Evolutionary conservation across 1,139 yeast species (phyloP).

Genomic region (Meyerozyma smithsonii): DNA sequence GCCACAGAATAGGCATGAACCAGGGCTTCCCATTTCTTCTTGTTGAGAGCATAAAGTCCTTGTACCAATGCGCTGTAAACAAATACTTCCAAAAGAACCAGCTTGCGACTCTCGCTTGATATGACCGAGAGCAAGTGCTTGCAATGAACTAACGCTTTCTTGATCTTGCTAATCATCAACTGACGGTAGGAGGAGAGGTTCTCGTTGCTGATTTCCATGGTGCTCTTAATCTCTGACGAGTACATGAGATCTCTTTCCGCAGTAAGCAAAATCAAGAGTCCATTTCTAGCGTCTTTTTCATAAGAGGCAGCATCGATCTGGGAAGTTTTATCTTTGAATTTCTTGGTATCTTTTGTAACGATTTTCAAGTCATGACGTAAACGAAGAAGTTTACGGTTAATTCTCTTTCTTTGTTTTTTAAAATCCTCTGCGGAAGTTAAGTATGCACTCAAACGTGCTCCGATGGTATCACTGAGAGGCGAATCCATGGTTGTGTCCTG

Average conservation of each 20-base stretch:
- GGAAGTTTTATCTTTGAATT: conserved; percentile 42
- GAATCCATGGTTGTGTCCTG: conserved; percentile 16
- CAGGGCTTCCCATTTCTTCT: conserved; percentile 55
- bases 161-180: conserved; percentile 62
- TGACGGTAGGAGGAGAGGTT: conserved; percentile 38
- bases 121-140: conserved; percentile 41
- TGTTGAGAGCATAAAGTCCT: conserved; percentile 56
- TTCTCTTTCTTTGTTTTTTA: conserved; percentile 42
- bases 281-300: conserved; percentile 40
- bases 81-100: conserved; percentile 50
- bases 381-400: conserved; percentile 46
- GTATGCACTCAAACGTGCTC: conserved; percentile 44
- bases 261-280: conserved; percentile 44
- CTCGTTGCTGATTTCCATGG: conserved; percentile 50
- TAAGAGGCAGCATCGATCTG: conserved; percentile 45
- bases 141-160: conserved; percentile 51
- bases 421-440: conserved; percentile 49
- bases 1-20: conserved; percentile 54
- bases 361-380: conserved; percentile 55
- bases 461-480: conserved; percentile 42
- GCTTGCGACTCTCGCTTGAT: conserved; percentile 22
- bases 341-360: conserved; percentile 54
- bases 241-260: conserved; percentile 69
- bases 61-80: conserved; percentile 56
- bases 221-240: conserved; percentile 59